These are phyloP conservation scores for Abrus pulchellus DNA, from an alignment of 306 rosid genomes.

Conservation along the genomic window DNA sequence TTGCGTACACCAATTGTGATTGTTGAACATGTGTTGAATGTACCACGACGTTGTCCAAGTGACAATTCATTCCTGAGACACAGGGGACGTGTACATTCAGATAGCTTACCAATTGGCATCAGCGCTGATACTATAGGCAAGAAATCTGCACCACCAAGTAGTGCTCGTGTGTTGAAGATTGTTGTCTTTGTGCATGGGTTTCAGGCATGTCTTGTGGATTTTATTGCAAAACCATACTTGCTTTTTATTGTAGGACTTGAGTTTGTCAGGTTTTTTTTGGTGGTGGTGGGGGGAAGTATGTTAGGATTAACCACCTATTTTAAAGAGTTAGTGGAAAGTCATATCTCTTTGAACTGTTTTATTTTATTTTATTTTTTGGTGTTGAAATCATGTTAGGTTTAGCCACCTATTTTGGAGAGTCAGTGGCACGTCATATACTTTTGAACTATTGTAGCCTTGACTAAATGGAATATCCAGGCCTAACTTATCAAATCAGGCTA, in stretches of 20 bases:
- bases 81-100: conserved; percentile 57
- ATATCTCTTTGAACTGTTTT: conserved; percentile 3
- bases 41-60: conserved; percentile 75
- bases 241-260: conserved; percentile 29
- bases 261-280: not conserved
- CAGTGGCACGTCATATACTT: not conserved
- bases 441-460: conserved; percentile 30
- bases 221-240: conserved; percentile 41
- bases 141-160: conserved; percentile 53
- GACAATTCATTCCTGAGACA: conserved; percentile 69
- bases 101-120: conserved; percentile 50
- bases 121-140: conserved; percentile 51
- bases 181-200: conserved; percentile 97
- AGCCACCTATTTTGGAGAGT: conserved; percentile 6
- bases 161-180: conserved; percentile 73
- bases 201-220: conserved; percentile 78
- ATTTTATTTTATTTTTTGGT: no score
- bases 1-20: conserved; percentile 78
- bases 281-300: not conserved
- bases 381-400: not conserved
- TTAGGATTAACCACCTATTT: conserved; percentile 15
- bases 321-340: conserved; percentile 29
- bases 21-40: conserved; percentile 87
- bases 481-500: conserved; percentile 12
- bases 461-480: not conserved